phyloP scores from a whole-genome alignment of 768 basidiomycete species.

The Amanita phalloides region DNA sequence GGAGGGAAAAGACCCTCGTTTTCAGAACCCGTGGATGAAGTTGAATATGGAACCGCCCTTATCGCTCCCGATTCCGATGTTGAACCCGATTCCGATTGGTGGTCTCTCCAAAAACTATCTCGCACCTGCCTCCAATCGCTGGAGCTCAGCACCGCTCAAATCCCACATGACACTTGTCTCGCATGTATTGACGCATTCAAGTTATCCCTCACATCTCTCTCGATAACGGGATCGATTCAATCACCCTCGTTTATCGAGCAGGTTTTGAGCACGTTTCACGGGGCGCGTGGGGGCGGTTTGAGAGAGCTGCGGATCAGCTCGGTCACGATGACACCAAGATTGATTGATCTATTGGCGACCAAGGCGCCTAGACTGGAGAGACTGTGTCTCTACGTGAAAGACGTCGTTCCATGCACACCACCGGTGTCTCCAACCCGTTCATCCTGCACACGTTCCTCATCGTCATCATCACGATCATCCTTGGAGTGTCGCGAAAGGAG shows the following conservation, averaged over 20 bases:
- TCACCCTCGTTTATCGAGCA: constrained; percentile 24
- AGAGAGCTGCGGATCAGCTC: constrained; percentile 26
- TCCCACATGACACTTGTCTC: constrained; percentile 25
- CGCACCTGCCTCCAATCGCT: constrained; percentile 19
- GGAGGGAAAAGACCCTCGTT: background rate
- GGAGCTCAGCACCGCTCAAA: constrained; percentile 24
- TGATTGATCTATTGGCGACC: constrained; percentile 29
- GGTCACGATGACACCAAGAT: constrained; percentile 28
- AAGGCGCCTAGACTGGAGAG: constrained; percentile 22
- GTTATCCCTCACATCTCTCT: constrained; percentile 21
- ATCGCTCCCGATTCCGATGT: constrained; percentile 17
- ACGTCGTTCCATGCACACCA: constrained; percentile 19
- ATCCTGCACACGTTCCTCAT: background rate
- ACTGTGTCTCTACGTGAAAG: constrained; percentile 28
- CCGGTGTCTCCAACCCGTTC: background rate
- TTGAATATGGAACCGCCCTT: constrained; percentile 1
- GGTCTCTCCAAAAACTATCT: constrained; percentile 17
- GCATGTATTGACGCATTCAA: constrained; percentile 23
- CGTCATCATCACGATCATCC: background rate
- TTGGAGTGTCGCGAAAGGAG: background rate
- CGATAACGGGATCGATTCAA: constrained; percentile 29
- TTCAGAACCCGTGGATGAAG: background rate
- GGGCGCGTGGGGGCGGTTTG: constrained; percentile 13
- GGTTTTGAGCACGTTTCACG: constrained; percentile 16
- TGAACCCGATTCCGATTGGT: constrained; percentile 20